These are phyloP conservation scores for Fraxinus americana DNA, from an alignment of 257 asterid genomes.

Conservation along the genomic window DNA sequence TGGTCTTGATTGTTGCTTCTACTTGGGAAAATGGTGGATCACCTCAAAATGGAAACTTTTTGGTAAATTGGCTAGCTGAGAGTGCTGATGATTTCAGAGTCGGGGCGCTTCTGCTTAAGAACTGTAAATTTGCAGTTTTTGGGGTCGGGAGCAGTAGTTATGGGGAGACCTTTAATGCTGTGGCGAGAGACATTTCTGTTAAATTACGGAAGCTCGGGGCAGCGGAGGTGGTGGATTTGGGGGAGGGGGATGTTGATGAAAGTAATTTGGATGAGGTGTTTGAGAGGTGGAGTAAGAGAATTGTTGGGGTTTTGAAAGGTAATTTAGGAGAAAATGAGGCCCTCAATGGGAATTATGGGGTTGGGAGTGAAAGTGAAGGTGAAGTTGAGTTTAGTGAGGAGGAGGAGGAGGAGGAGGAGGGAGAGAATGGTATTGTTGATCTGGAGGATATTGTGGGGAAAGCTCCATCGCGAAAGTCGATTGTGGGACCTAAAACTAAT, in stretches of 20 bases:
- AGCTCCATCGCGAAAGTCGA: constrained; percentile 69
- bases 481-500: constrained; percentile 46
- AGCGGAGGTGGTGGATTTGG: constrained; percentile 60
- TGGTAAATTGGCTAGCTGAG: constrained; percentile 84
- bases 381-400: constrained; percentile 54
- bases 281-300: constrained; percentile 66
- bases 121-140: constrained; percentile 70
- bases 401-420: constrained; percentile 52
- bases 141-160: constrained; percentile 90
- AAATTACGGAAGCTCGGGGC: constrained; percentile 78
- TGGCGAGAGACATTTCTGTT: constrained; percentile 54
- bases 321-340: constrained; percentile 34
- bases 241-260: constrained; percentile 83
- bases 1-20: constrained; percentile 69
- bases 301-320: constrained; percentile 61
- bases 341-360: constrained; percentile 28
- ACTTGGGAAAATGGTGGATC: constrained; percentile 93
- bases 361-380: constrained; percentile 46
- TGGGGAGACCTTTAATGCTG: constrained; percentile 66
- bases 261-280: constrained; percentile 70
- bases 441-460: constrained; percentile 96
- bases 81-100: constrained; percentile 95
- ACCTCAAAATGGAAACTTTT: constrained; percentile 68
- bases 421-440: constrained; percentile 62
- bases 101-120: constrained; percentile 68